Percentiles rank a stretch among this genome's conserved stretches.
These are phyloP conservation scores for Hondaea fermentalgiana DNA, from an alignment of 108 stramenopile species.

Conservation along the genomic window DNA sequence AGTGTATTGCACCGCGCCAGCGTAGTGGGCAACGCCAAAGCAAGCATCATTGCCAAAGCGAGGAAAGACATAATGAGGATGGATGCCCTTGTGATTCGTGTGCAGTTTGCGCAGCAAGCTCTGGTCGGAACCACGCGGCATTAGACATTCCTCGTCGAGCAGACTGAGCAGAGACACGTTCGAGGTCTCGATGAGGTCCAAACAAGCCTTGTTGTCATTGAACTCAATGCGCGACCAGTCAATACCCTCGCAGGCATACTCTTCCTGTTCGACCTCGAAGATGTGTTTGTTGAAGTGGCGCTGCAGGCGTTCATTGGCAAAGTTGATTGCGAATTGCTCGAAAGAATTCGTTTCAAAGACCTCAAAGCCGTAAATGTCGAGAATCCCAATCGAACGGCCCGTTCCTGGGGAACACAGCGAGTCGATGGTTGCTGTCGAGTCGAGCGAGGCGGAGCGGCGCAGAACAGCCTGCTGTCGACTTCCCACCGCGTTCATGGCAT, in stretches of 20 bases:
- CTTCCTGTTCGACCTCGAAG: constrained; percentile 84
- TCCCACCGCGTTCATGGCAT: background rate
- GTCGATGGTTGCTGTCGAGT: background rate
- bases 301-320: constrained; percentile 26
- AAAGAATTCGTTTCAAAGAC: constrained; percentile 30
- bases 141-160: constrained; percentile 60
- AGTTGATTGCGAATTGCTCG: constrained; percentile 33
- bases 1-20: constrained; percentile 79
- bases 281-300: constrained; percentile 85
- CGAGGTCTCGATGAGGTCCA: constrained; percentile 59
- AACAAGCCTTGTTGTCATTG: constrained; percentile 90
- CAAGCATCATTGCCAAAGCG: constrained; percentile 74
- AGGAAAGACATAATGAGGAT: constrained; percentile 71
- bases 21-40: constrained; percentile 84
- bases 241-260: constrained; percentile 83
- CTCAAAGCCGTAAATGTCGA: constrained; percentile 40
- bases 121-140: constrained; percentile 26
- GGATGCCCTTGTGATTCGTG: constrained; percentile 51
- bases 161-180: constrained; percentile 56
- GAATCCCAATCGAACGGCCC: constrained; percentile 59
- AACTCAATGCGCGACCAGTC: constrained; percentile 92
- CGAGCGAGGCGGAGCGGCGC: background rate
- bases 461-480: background rate
- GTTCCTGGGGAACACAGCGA: background rate
- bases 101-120: constrained; percentile 24